phyloP scores from a whole-genome alignment of 1,284 basidiomycete species.

The Tylopilus orsonianus region DNA sequence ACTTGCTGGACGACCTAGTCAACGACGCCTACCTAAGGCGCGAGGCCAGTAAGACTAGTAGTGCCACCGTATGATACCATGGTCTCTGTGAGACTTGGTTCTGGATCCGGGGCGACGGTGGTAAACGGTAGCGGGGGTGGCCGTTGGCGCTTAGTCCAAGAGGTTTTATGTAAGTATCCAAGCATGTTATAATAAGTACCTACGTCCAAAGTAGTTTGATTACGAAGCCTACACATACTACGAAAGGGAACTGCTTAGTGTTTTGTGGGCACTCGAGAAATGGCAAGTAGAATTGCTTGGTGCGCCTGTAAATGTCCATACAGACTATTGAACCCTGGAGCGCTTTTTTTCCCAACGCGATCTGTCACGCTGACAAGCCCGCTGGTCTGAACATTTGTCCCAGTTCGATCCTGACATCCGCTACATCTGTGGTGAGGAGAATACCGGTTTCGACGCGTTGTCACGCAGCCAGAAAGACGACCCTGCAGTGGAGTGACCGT shows the following conservation, averaged over 20 bases:
- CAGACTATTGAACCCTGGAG: neutral
- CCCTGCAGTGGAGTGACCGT: too few relatives aligned
- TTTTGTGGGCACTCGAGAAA: neutral
- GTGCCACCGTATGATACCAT: neutral
- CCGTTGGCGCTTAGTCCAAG: too few relatives aligned
- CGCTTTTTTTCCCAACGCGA: neutral
- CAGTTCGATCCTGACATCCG: neutral
- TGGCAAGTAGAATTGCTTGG: neutral
- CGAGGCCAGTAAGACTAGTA: neutral
- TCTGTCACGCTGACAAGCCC: neutral
- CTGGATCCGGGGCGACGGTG: neutral
- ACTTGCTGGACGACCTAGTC: slow-evolving; percentile 16
- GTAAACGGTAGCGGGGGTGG: too few relatives aligned
- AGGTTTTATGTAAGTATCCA: too few relatives aligned
- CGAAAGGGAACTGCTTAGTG: neutral
- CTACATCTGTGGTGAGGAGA: neutral
- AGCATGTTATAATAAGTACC: too few relatives aligned
- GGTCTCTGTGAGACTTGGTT: neutral
- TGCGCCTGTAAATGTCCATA: neutral
- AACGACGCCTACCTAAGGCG: slow-evolving; percentile 13
- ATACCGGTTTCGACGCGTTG: neutral
- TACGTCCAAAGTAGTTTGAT: too few relatives aligned
- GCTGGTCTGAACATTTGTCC: neutral
- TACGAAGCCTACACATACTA: too few relatives aligned
- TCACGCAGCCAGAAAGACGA: too few relatives aligned